Base-by-base conservation (phyloP, 768 basidiomycete species). In the Zangia roseola region DNA sequence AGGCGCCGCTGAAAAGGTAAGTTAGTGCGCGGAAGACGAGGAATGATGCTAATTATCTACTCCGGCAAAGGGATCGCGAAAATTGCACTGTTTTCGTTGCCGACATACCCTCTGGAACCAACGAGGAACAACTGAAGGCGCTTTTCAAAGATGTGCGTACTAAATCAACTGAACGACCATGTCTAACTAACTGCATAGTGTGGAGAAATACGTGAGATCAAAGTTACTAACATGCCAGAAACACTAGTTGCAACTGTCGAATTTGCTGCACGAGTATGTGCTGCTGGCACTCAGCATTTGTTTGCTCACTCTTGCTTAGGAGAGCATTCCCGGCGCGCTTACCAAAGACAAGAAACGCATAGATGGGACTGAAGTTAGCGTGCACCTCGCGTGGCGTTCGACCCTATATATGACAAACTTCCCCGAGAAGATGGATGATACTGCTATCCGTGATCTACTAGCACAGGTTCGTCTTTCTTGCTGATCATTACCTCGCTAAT, bases 401-500 rank as follows among this genome's bases (percentile, higher is more conserved):
- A 98, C 94, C 5, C 69, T 99, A 4, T 99, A 94, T 68, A 84
- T 97, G 43, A 94, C 97, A 16, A 99, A 98, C 71, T 98, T 97
- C 70, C 87, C 94, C 0, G 89, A 91, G 63, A 75, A 79, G 16
- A 76, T 79, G 13, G 93, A 97, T 60, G 94, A 98, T 65, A 71
- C 72, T 2, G 78, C 71, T 25, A 79, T 98, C 46, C 75, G 93
- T 21, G 71, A 82, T 37, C 65, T 97, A 12, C 97, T 99, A 63
- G 79, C 77, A 44, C 77, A 84, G 74, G 94, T 94, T 50, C 40
- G 77, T 58, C 30, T 34, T 6, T 12, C 3, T 40, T 24, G 2
- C 26, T 35, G 21, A 17, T 28, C 10, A 1, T 37, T 42, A 9
- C 30, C 25, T 37, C 34, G 1, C 43, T 46, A 30, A 54, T 28